A percentile compares a stretch with the other conserved stretches of the same genome.
Evolutionary conservation across 1,284 basidiomycete genomes (phyloP).

Genomic region (Laetiporus sulphureus): DNA sequence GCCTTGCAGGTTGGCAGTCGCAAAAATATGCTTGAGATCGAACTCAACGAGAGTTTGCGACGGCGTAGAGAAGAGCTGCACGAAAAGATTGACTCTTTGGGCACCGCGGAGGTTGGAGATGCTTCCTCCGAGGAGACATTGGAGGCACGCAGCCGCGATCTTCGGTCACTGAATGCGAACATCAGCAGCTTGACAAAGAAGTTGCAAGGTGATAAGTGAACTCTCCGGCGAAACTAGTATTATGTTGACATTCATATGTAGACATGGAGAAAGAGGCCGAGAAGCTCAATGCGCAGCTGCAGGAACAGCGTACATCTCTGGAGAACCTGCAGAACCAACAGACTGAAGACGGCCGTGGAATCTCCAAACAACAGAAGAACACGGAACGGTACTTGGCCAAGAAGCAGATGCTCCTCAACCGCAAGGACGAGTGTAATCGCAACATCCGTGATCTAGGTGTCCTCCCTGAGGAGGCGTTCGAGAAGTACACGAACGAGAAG

Average conservation of each 20-base stretch:
- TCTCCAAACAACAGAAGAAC: conserved; percentile 89
- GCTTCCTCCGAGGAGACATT: conserved; percentile 57
- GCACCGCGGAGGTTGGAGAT: conserved; percentile 57
- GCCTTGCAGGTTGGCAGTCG: conserved; percentile 62
- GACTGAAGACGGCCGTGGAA: conserved; percentile 77
- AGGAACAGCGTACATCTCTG: conserved; percentile 56
- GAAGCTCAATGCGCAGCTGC: conserved; percentile 56
- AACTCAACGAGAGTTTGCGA: conserved; percentile 84
- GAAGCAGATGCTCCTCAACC: conserved; percentile 73
- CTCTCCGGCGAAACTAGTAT: conserved; percentile 5
- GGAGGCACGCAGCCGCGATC: conserved; percentile 62
- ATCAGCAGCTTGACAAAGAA: conserved; percentile 43
- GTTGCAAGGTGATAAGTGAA: conserved; percentile 43
- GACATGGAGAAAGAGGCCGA: conserved; percentile 71
- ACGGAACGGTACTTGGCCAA: conserved; percentile 93
- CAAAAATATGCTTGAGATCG: conserved; percentile 85
- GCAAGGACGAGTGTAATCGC: conserved; percentile 90
- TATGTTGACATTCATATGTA: conserved; percentile 19
- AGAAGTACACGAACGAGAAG: conserved; percentile 84
- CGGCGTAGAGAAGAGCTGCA: conserved; percentile 76
- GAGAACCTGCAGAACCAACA: conserved; percentile 82
- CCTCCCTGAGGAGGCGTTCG: conserved; percentile 94
- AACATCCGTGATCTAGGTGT: conserved; percentile 96
- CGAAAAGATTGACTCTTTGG: conserved; percentile 70
- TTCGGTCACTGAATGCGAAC: conserved; percentile 33